Base-by-base conservation (phyloP, 495 filamentous ascomycete species). In the Pseudevernia furfuracea region DNA sequence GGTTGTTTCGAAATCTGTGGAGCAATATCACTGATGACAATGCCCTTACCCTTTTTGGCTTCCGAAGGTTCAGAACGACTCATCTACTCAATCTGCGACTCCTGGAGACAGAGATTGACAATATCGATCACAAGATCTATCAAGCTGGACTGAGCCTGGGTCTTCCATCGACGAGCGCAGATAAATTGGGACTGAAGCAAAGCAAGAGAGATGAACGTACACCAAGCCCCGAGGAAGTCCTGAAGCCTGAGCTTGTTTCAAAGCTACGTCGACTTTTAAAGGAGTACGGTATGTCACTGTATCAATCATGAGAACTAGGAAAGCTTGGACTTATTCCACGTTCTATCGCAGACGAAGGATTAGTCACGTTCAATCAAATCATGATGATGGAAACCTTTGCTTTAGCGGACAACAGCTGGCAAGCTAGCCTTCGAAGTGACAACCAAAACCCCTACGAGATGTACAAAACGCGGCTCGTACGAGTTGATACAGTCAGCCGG, bases 21-120 rank as follows among this genome's bases (percentile, higher is more conserved):
- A 38, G 25, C 32, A 58, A 57, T 41, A 14, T 39, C 23, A 71
- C 69, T 1, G 61, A 58, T 28, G 65, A 67, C 46, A 67, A 70
- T 58, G 38, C 66, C 58, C 67, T 72, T 11, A 74, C 71, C 12
- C 63, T 72, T 19, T 66, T 66, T 59, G 70, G 73, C 15, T 73
- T 73, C 57, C 70, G 70, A 60, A 62, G 71, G 17, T 74, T 72
- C 63, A 73, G 69, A 62, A 74, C 68, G 14, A 66, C 70, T 55
- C 70, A 73, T 46, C 64, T 73, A 30, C 52, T 74, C 28, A 74
- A 74, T 44, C 67, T 73, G 32, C 70, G 73, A 46, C 70, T 72
- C 37, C 60, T 72, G 23, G 71, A 73, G 61, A 57, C 62, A 17
- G 70, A 73, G 39, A 71, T 74, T 19, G 65, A 65, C 15, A 65